Evolutionary conservation across 805 yeast species (phyloP).

Genomic region (Alloascoidea hylecoeti): DNA sequence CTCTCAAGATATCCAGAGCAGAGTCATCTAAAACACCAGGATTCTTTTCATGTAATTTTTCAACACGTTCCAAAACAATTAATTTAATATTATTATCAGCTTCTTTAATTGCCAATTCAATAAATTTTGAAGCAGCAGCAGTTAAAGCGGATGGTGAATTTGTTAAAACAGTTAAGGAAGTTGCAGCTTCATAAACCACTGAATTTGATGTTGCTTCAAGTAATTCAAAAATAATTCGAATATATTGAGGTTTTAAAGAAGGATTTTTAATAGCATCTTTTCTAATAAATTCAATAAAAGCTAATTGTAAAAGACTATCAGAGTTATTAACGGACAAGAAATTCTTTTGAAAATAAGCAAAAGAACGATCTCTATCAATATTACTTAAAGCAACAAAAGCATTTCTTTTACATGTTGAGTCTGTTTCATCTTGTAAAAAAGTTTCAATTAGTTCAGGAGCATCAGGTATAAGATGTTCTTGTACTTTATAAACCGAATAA

Average conservation of each 20-base stretch:
- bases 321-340: slow-evolving; percentile 41
- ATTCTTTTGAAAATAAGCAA: slow-evolving; percentile 66
- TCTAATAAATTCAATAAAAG: slow-evolving; percentile 84
- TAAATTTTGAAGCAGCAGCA: slow-evolving; percentile 73
- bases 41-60: slow-evolving; percentile 54
- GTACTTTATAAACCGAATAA: slow-evolving; percentile 64
- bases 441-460: slow-evolving; percentile 74
- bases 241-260: slow-evolving; percentile 55
- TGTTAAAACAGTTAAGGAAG: slow-evolving; percentile 48
- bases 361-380: slow-evolving; percentile 74
- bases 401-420: slow-evolving; percentile 88
- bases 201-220: slow-evolving; percentile 54
- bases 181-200: slow-evolving; percentile 86
- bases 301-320: slow-evolving; percentile 78
- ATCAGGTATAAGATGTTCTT: slow-evolving; percentile 86
- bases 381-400: slow-evolving; percentile 82
- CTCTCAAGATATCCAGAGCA: slow-evolving; percentile 74
- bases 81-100: slow-evolving; percentile 93
- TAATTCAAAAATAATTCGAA: slow-evolving; percentile 57
- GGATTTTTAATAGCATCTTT: slow-evolving; percentile 58
- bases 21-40: slow-evolving; percentile 79
- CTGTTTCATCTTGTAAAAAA: slow-evolving; percentile 72
- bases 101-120: slow-evolving; percentile 81
- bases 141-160: slow-evolving; percentile 51
- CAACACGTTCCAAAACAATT: slow-evolving; percentile 78